Base-by-base conservation (phyloP, 441 rosid species). In the California macrophylla region DNA sequence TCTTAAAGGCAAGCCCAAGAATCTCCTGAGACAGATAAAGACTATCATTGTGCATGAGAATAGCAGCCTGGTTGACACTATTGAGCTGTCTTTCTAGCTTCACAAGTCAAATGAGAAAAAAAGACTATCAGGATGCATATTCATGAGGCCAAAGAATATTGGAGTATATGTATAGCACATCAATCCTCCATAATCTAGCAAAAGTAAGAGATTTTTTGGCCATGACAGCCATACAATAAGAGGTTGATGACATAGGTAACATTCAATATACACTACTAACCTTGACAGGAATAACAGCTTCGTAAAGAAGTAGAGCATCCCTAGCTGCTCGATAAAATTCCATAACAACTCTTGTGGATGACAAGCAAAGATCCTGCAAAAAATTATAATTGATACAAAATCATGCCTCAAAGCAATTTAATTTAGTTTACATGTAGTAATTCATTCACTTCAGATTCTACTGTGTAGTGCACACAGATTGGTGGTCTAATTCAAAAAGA, bases 71-170 rank as follows among this genome's bases (percentile, higher is more conserved):
- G 79, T 89, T 92, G 84, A 95, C 86, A 75, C 89, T 84, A 81
- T 86, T 84, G 75, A 95, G 95, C 89, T 87, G 90, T 82, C 85
- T 90, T 80, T 89, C 97, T 84, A 92, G 86, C 99, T 95, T 90
- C 89, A 87, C 64, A 74, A 75, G 75, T 24, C 76, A 80, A 81
- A 78, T 68, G 24, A 34, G 62, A 76, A 73, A 29, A 40, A 40
- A 9, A 45, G 67, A 42, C 67, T n/a, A 77, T 40, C 23, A 71
- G 61, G 67, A 68, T 25, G 56, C 66, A 25, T 15, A 62, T 23
- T 54, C 62, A 61, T 16, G 10, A 29, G 20, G 66, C 28, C 25
- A 42, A 45, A 1, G 9, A 65, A 61, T 61, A 66, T 68, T 38
- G n/a, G 72, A 64, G 29, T 1, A 28, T 30, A 61, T 26, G 13